Conservation (phyloP, 371 early-diverging fungal species). For the Neoconidiobolus thromboides region DNA sequence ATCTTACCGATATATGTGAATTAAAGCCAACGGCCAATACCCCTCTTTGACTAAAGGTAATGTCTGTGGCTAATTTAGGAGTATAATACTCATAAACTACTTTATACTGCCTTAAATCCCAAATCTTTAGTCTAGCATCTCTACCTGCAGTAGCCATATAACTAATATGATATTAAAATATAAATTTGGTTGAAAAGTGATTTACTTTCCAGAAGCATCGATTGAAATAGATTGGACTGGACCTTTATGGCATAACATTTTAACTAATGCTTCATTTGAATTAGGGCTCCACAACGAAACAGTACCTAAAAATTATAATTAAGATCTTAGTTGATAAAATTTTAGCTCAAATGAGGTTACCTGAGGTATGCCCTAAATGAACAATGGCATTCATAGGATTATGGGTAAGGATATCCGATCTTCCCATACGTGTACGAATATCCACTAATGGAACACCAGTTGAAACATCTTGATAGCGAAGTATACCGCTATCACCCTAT, state of each 20-base stretch:
- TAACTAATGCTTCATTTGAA: constrained; percentile 64
- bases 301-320: constrained; percentile 15
- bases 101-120: constrained; percentile 89
- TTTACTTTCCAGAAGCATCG: constrained; percentile 53
- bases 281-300: constrained; percentile 94
- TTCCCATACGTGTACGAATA: constrained; percentile 56
- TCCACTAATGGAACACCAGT: constrained; percentile 82
- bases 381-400: constrained; percentile 89
- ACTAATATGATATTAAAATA: neutral
- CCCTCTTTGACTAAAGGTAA: constrained; percentile 73
- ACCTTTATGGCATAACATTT: constrained; percentile 85
- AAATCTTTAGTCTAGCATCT: constrained; percentile 82
- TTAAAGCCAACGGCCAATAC: constrained; percentile 68
- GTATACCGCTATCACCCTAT: constrained; percentile 56
- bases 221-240: constrained; percentile 74
- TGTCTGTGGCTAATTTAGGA: constrained; percentile 43
- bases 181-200: neutral
- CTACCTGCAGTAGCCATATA: constrained; percentile 89
- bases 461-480: constrained; percentile 94
- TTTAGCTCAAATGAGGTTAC: no score
- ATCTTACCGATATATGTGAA: constrained; percentile 40
- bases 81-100: constrained; percentile 62
- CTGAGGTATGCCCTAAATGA: constrained; percentile 72
- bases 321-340: no score
- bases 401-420: constrained; percentile 65